Base-by-base conservation (phyloP, 352 stramenopile genomes). In the Globisporangium perplexum region DNA sequence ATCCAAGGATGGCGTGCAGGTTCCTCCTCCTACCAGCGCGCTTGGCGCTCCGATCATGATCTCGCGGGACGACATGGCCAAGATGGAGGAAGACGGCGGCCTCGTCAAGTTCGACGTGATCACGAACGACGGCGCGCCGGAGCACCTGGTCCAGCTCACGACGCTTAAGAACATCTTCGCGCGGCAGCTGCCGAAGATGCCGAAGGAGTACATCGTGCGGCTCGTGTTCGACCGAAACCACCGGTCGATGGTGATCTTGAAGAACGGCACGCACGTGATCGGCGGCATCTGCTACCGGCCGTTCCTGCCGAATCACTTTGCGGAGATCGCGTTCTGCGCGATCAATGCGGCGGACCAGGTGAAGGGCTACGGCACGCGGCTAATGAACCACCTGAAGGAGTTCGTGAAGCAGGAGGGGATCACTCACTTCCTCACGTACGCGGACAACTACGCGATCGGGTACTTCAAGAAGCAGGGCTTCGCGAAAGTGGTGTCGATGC, bases 381-480 rank as follows among this genome's bases (percentile, higher is more conserved):
- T 99, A 42, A 99, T 99, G 97, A 99, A 99, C 77, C 88, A 99
- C 57, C 59, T 99, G 33, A 99, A 99, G 71, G 87, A 98, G 66
- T 96, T 97, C 60, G 94, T 96, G 18, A 96, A 98, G 59, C 83
- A 65, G 10, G 84, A 95, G 52, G 74, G 76, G 3, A 91, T 97
- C 44, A 94, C 83, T 48, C 71, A 99, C 65, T 99, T 99, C 60
- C 94, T 99, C 42, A 99, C 97, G 23, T 99, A 99, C 63, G 97
- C 97, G 7, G 96, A 99, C 68, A 99, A 99, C 71, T 98, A 98
- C 65, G 96, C 95, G 36, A 98, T 98, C 59, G 96, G 96, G n/a
- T 99, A 99, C 70, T 98, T 98, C 53, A 98, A 98, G 66, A 99
- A 99, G 71, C 97, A 99, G 47, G 85, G 85, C 11, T 95, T 95